Evolutionary conservation across 345 rosid genomes (phyloP), one percentile per base, ranked within the genome.

Genomic region (Sisymbrium irio): DNA sequence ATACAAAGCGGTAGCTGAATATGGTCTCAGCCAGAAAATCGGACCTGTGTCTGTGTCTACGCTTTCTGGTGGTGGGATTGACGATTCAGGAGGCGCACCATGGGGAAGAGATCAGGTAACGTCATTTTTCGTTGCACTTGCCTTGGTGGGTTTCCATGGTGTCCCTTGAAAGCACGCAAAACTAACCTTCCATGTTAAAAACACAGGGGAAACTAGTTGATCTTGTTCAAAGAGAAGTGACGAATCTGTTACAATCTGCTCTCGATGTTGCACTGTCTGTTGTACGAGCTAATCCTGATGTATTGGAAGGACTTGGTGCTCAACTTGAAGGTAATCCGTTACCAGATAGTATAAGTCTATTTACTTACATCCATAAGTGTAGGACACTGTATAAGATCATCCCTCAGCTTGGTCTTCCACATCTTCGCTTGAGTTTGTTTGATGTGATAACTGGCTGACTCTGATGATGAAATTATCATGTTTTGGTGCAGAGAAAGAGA

Each of bases 271-370:
- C 98, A 45, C 84, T 87, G 32, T 79, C 81, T 19, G 93, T 95
- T 74, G 83, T 95, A 55, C 96, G 90, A 54, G 97, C 98, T 62
- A 95, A 95, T 85, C 85, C 85, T 54, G 79, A 85, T 63, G 87
- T 95, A 62, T 81, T 95, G 81, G 98, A 95, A 75, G 99, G 96
- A 14, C 93, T 95, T 56, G 99, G 96, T 77, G 96, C 98, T 50
- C 85, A 82, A 68, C 83, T 95, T 55, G 99, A 95, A 92, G 98
- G 99, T 95, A 78, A 72, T 46, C 22, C 11, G 12, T 51, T 66
- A 9, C 32, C 44, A 39, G 35, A 67, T 42, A 56, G 13, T 72
- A 54, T 32, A 25, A 35, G 5, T 51, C 27, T 46, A n/a, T 51
- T 19, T 39, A 14, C 25, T 73, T 32, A 15, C 40, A 36, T 12